Evolutionary conservation across 495 filamentous ascomycete species (phyloP).

Genomic region (Physcia stellaris): DNA sequence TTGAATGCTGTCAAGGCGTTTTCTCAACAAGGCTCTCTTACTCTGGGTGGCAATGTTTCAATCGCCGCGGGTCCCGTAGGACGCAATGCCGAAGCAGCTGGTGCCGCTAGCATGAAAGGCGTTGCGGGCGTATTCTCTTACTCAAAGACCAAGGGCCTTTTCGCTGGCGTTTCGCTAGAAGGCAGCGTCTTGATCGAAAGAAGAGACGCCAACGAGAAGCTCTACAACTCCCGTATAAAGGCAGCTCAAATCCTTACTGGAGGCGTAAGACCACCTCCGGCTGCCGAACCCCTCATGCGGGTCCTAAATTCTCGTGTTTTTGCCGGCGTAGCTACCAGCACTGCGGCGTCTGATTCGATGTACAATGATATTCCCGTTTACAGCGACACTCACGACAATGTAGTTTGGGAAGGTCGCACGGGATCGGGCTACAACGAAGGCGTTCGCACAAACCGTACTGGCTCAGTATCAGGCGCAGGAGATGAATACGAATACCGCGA

Average conservation of each 20-base stretch:
- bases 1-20: conserved; percentile 83
- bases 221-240: conserved; percentile 71
- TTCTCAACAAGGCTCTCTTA: conserved; percentile 79
- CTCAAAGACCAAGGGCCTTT: conserved; percentile 92
- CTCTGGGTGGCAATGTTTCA: conserved; percentile 90
- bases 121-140: conserved; percentile 92
- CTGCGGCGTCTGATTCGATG: conserved; percentile 46
- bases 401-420: conserved; percentile 78
- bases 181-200: conserved; percentile 83
- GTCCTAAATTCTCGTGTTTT: conserved; percentile 79
- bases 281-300: conserved; percentile 68
- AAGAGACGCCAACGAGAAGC: conserved; percentile 90
- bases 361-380: conserved; percentile 95
- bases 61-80: conserved; percentile 90
- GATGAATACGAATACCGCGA: conserved; percentile 50
- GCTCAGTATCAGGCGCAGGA: conserved; percentile 18
- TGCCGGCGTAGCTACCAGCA: conserved; percentile 40
- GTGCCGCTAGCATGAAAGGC: conserved; percentile 78
- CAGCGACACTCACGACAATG: conserved; percentile 73
- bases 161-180: conserved; percentile 89
- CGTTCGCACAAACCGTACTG: conserved; percentile 42
- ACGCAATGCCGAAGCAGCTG: conserved; percentile 89
- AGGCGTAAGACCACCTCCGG: conserved; percentile 60
- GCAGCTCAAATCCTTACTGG: conserved; percentile 75
- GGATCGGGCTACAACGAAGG: conserved; percentile 70